Conservation (phyloP, 2,329 filamentous ascomycete species). For the Pseudocercospora cruenta region DNA sequence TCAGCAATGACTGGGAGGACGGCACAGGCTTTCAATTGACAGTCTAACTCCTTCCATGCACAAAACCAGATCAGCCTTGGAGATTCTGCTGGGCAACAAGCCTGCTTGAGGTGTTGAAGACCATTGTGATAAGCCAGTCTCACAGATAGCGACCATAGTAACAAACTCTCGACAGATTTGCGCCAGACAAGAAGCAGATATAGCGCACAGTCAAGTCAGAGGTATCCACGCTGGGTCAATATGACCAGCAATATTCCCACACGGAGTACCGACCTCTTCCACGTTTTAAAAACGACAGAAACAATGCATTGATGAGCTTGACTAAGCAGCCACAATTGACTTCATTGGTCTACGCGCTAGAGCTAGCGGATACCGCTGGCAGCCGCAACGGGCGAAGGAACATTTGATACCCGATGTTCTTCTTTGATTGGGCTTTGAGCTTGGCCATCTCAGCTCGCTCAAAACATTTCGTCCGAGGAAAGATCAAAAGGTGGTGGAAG, state of each 20-base stretch:
- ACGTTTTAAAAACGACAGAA: background rate
- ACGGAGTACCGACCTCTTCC: too few species aligned
- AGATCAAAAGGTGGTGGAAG: too few species aligned
- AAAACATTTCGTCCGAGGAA: background rate
- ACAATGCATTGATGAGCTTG: background rate
- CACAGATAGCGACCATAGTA: background rate
- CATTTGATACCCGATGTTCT: background rate
- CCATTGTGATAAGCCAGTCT: background rate
- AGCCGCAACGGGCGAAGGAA: background rate
- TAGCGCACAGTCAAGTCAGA: too few species aligned
- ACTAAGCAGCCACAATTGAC: conserved; percentile 2
- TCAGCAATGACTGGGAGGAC: too few species aligned
- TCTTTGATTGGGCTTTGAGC: background rate
- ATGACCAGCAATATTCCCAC: too few species aligned
- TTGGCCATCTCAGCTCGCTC: background rate
- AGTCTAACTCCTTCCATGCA: too few species aligned
- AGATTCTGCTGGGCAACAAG: too few species aligned
- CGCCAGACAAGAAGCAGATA: too few species aligned
- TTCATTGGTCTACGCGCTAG: background rate
- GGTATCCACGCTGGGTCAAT: too few species aligned
- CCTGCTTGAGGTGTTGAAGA: background rate
- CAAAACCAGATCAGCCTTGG: too few species aligned
- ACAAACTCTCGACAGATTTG: too few species aligned
- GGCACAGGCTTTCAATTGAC: too few species aligned
- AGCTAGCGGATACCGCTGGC: background rate